Base-by-base conservation (phyloP, 371 early-diverging fungal species). In the Apophysomyces variabilis region DNA sequence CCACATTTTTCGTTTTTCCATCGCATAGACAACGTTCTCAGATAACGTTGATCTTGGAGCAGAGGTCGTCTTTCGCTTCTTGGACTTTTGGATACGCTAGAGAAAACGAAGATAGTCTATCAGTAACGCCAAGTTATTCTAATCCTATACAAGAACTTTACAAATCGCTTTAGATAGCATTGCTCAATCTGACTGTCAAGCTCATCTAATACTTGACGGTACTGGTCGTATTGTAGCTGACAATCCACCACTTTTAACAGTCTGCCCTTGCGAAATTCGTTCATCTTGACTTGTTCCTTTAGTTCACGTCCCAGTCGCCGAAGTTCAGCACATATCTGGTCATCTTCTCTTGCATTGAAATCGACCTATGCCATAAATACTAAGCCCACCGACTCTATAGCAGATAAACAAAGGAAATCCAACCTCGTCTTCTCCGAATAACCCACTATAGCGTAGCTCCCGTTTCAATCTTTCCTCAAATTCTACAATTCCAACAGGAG, bases 211-310 rank as follows among this genome's bases (percentile, higher is more conserved):
- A 96, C 90, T 50, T 88, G 86, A 35, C 87, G 87, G 77, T 93
- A 96, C 74, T 96, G 94, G 69, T 96, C 96, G 72, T 83, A 94
- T 4, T 91, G 95, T 56, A 94, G 81, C 72, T 93, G 90, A 39
- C 86, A 82, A 41, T 87, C 83, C 1, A 93, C 93, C 3, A 90
- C 79, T 8, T 90, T 80, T 14, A 89, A 70, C 47, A 96, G 74
- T 18, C 79, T 77, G 38, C 80, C 83, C 68, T 92, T 93, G 60
- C 94, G 84, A 58, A 61, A 64, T 11, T 73, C 76, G 73, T 96
- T 96, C 39, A 86, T 69, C 21, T 76, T 67, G 18, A 86, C 82
- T 69, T 90, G 92, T 18, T 91, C 87, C 18, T 91, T 89, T 36
- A 96, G 79, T 63, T 93, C 87, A 3, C 80, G 79, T 66, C 93